A percentile compares a stretch with the other conserved stretches of the same genome.
These are phyloP conservation scores for Cystobasidium onofrii DNA, from an alignment of 768 basidiomycete genomes.

Conservation along the genomic window DNA sequence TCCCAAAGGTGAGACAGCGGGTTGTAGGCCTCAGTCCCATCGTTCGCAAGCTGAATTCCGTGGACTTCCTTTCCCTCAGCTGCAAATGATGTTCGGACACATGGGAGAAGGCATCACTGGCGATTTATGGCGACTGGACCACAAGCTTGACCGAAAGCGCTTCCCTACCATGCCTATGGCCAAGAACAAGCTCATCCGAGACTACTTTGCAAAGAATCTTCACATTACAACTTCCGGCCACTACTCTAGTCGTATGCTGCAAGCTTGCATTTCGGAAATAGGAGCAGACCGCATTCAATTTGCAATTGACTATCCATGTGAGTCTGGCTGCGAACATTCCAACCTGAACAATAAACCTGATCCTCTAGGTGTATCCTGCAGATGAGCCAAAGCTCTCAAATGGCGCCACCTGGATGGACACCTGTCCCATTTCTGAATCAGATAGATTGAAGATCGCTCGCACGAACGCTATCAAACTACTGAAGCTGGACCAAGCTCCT, in stretches of 20 bases:
- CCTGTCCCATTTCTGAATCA: constrained; percentile 2
- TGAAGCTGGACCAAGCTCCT: constrained; percentile 28
- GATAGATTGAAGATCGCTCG: constrained; percentile 29
- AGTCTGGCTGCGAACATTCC: neutral
- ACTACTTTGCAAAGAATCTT: constrained; percentile 17
- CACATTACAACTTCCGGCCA: constrained; percentile 24
- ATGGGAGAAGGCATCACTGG: constrained; percentile 23
- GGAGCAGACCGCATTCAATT: constrained; percentile 27
- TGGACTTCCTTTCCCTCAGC: constrained; percentile 6
- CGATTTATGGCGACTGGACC: constrained; percentile 25
- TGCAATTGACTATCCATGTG: constrained; percentile 25
- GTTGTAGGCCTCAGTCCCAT: neutral
- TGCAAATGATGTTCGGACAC: constrained; percentile 26
- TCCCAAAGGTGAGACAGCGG: constrained; percentile 19
- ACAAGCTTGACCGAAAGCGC: constrained; percentile 20
- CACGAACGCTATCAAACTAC: constrained; percentile 32
- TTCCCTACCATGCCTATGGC: constrained; percentile 24
- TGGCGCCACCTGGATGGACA: constrained; percentile 29
- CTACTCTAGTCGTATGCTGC: constrained; percentile 16
- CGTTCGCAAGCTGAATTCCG: neutral
- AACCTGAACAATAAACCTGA: neutral
- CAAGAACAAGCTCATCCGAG: constrained; percentile 9
- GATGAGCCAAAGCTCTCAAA: constrained; percentile 16
- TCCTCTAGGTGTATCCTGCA: neutral
- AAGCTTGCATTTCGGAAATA: neutral